phyloP scores from a whole-genome alignment of 768 basidiomycete species.

The Pleurotus sapidus region DNA sequence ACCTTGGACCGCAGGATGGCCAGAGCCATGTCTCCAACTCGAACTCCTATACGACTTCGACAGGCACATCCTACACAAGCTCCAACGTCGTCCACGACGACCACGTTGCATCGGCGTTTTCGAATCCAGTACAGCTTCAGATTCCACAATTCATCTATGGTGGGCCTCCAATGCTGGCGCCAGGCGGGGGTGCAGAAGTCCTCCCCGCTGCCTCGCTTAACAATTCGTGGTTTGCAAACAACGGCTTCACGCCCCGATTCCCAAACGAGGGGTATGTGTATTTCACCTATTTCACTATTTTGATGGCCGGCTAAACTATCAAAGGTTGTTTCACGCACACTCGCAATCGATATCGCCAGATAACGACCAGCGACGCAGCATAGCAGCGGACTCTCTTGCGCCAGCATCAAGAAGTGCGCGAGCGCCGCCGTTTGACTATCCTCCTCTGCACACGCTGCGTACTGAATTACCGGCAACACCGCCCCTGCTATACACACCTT shows the following conservation, averaged over 20 bases:
- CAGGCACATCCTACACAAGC: constrained; percentile 7
- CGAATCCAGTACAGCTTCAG: constrained; percentile 41
- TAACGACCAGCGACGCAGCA: too few relatives aligned
- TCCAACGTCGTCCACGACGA: neutral
- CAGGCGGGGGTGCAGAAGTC: constrained; percentile 74
- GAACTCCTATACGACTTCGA: constrained; percentile 8
- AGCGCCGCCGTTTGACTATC: neutral
- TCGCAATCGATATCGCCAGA: too few relatives aligned
- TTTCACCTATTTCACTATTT: neutral
- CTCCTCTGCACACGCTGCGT: neutral
- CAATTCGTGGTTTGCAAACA: constrained; percentile 48
- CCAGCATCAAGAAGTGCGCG: too few relatives aligned
- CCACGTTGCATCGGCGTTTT: constrained; percentile 1
- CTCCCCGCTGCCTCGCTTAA: constrained; percentile 44
- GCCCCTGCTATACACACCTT: too few relatives aligned
- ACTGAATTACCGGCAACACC: too few relatives aligned
- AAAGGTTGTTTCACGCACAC: neutral
- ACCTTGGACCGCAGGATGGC: constrained; percentile 25
- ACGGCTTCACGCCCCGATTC: constrained; percentile 29
- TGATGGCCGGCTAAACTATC: neutral
- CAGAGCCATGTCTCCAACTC: constrained; percentile 14
- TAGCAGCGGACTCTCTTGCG: too few relatives aligned
- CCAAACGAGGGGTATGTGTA: constrained; percentile 13
- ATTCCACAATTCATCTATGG: constrained; percentile 63
- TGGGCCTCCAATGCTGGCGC: constrained; percentile 58